Evolutionary conservation across 1,284 basidiomycete genomes (phyloP).

Genomic region (Pseudozyma sp.): DNA sequence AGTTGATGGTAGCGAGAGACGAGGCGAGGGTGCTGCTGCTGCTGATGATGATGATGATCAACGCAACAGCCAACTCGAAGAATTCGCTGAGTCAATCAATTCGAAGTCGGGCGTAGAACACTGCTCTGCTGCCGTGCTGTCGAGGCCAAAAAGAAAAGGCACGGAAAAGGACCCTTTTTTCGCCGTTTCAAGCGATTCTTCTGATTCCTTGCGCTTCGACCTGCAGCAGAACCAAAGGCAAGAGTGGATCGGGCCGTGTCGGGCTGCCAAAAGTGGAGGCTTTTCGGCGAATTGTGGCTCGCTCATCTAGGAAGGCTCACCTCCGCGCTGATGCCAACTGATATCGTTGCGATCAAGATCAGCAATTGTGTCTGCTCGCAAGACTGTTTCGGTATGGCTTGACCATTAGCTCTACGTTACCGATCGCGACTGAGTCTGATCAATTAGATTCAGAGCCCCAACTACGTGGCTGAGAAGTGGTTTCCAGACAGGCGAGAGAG

Average conservation of each 20-base stretch:
- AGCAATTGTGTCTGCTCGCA: no score
- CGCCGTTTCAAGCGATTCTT: background rate
- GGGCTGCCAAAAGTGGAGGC: slow-evolving; percentile 14
- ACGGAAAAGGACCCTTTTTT: slow-evolving; percentile 4
- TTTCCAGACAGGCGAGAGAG: no score
- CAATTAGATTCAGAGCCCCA: no score
- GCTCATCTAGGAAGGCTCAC: background rate
- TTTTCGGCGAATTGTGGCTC: background rate
- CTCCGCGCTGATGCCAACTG: slow-evolving; percentile 4
- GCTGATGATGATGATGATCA: background rate
- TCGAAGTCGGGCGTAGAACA: background rate
- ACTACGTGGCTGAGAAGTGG: no score
- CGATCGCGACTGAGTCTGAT: no score
- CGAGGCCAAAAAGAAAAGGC: background rate
- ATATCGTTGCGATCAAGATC: no score
- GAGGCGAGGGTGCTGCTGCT: background rate
- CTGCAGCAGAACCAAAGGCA: background rate
- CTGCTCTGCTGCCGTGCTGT: background rate
- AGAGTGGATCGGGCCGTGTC: slow-evolving; percentile 14
- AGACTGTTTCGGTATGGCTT: no score
- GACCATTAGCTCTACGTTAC: no score
- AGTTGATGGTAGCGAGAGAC: background rate
- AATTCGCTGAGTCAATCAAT: slow-evolving; percentile 3
- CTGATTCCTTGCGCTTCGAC: slow-evolving; percentile 8
- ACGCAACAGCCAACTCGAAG: background rate